Evolutionary conservation across 352 stramenopile genomes (phyloP).

Genomic region (Globisporangium paddicum): DNA sequence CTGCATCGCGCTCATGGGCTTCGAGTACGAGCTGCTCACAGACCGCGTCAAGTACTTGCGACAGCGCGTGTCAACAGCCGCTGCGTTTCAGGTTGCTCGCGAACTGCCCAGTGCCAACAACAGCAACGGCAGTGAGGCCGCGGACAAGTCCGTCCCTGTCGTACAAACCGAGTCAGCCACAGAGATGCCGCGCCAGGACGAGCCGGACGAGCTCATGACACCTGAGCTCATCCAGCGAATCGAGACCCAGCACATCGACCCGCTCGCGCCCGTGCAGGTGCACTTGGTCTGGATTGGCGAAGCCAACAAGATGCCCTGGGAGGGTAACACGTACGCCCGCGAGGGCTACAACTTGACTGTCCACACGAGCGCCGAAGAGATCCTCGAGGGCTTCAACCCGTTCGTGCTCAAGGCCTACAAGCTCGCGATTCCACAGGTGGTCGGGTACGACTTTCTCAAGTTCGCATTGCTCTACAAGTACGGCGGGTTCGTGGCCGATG

Average conservation of each 20-base stretch:
- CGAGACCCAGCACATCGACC: not conserved
- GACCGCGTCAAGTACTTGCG: no score
- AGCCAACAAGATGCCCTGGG: not conserved
- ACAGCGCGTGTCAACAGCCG: no score
- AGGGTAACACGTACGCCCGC: not conserved
- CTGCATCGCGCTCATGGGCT: no score
- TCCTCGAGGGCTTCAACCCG: slow-evolving; percentile 13
- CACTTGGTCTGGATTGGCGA: slow-evolving; percentile 18
- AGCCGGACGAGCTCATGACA: slow-evolving; percentile 4
- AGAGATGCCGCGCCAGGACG: not conserved
- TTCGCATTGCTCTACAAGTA: slow-evolving; percentile 19
- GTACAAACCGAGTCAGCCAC: no score
- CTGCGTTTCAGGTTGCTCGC: no score
- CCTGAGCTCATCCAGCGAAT: not conserved
- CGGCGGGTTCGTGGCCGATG: slow-evolving; percentile 11
- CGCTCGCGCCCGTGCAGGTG: not conserved
- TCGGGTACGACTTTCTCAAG: slow-evolving; percentile 19
- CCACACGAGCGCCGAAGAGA: slow-evolving; percentile 5
- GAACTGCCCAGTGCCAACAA: no score
- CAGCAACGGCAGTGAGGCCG: no score
- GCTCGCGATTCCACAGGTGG: slow-evolving; percentile 4
- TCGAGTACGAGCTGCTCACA: no score
- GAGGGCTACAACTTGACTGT: slow-evolving; percentile 12
- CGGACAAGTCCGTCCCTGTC: no score
- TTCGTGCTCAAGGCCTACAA: slow-evolving; percentile 4